A percentile compares a stretch with the other conserved stretches of the same genome.
Conservation (phyloP, 495 filamentous ascomycete genomes). For the Acidiella bohemica region DNA sequence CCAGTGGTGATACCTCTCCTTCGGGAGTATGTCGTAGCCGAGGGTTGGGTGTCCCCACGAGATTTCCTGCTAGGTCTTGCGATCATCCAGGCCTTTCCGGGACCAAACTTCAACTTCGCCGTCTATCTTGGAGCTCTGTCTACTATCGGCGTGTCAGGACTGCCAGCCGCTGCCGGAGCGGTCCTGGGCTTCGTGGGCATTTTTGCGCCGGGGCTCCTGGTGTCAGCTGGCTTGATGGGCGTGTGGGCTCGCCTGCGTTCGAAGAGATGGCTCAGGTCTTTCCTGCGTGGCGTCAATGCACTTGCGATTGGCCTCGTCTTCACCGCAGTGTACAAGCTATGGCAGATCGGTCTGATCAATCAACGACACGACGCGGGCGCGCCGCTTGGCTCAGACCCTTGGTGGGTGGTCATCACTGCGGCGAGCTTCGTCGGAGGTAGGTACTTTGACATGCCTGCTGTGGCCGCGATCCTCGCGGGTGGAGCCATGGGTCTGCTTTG, state of each 20-base stretch:
- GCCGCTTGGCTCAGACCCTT: constrained; percentile 49
- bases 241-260: constrained; percentile 52
- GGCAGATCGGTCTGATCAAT: constrained; percentile 62
- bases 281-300: constrained; percentile 60
- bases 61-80: constrained; percentile 77
- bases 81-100: constrained; percentile 70
- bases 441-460: constrained; percentile 42
- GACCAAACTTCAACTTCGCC: constrained; percentile 81
- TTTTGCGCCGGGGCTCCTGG: constrained; percentile 54
- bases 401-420: constrained; percentile 57
- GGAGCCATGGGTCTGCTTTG: constrained; percentile 49
- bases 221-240: constrained; percentile 54
- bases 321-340: constrained; percentile 74
- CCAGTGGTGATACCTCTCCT: constrained; percentile 76
- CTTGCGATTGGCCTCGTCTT: constrained; percentile 67
- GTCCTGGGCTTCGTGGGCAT: constrained; percentile 56
- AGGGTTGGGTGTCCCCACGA: constrained; percentile 63
- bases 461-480: constrained; percentile 52
- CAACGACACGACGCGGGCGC: constrained; percentile 33
- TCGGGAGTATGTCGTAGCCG: constrained; percentile 63
- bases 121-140: constrained; percentile 62
- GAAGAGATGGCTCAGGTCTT: constrained; percentile 39
- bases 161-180: constrained; percentile 41
- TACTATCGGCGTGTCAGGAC: constrained; percentile 23
- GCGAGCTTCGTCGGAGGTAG: constrained; percentile 48